Conservation (phyloP, 805 yeast genomes). For the Torulaspora gathmanii region DNA sequence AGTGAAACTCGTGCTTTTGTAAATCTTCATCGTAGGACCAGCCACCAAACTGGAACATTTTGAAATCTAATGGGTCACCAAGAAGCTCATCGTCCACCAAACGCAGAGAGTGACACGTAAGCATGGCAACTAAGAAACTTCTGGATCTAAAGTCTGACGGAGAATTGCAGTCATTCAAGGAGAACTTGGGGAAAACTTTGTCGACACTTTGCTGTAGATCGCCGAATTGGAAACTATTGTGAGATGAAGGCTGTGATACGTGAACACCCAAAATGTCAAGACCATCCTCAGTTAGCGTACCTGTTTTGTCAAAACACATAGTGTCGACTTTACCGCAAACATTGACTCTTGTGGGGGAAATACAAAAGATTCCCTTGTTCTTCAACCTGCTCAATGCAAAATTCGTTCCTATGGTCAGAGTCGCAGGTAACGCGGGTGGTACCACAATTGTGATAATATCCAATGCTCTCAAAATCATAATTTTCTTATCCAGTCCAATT, state of each 20-base stretch:
- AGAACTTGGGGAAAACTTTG: conserved; percentile 27
- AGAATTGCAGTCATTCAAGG: conserved; percentile 31
- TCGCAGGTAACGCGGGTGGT: conserved; percentile 98
- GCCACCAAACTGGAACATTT: conserved; percentile 86
- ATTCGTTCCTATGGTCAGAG: conserved; percentile 92
- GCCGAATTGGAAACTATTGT: conserved; percentile 25
- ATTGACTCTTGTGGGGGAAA: conserved; percentile 89
- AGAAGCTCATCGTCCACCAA: conserved; percentile 70
- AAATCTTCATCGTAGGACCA: conserved; percentile 74
- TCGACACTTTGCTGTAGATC: conserved; percentile 24
- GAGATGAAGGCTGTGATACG: conserved; percentile 21
- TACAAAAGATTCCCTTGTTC: conserved; percentile 69
- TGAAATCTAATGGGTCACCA: conserved; percentile 91
- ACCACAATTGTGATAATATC: conserved; percentile 95
- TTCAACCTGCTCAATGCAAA: conserved; percentile 80
- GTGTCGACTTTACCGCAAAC: conserved; percentile 93
- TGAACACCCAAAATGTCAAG: conserved; percentile 78
- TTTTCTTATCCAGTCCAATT: conserved; percentile 61
- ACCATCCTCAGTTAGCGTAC: conserved; percentile 96
- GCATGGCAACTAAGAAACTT: conserved; percentile 38
- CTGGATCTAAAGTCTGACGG: conserved; percentile 29
- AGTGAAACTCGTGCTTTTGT: conserved; percentile 36
- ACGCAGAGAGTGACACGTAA: conserved; percentile 82
- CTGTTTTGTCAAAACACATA: conserved; percentile 93
- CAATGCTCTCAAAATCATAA: conserved; percentile 81